A percentile compares a stretch with the other conserved stretches of the same genome.
phyloP scores from a whole-genome alignment of 176 grass and related monocot species.

The Tuctoria greenei region DNA sequence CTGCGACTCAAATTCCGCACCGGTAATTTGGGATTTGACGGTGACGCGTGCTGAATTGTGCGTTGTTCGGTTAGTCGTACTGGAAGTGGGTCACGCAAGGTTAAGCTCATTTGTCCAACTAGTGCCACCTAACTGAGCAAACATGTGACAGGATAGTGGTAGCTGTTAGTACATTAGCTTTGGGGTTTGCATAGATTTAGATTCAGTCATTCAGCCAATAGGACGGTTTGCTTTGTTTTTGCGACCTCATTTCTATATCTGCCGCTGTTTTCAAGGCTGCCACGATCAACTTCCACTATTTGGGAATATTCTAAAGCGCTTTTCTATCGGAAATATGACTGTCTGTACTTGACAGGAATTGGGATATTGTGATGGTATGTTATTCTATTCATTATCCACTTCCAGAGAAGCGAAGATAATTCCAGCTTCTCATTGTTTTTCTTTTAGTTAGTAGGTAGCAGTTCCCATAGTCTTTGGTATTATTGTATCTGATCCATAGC shows the following conservation, averaged over 20 bases:
- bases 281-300: constrained; percentile 8
- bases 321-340: constrained; percentile 1
- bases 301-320: constrained; percentile 22
- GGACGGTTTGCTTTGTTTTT: neutral
- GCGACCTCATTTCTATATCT: neutral
- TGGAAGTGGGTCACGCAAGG: neutral
- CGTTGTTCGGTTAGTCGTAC: neutral
- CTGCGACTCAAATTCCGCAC: neutral
- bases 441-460: neutral
- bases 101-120: constrained; percentile 2
- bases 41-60: constrained; percentile 9
- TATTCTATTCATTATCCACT: constrained; percentile 21
- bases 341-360: constrained; percentile 36
- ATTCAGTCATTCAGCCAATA: too few species aligned
- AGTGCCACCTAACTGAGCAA: constrained; percentile 10
- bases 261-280: constrained; percentile 20
- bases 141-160: neutral
- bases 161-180: neutral
- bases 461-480: neutral
- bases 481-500: constrained; percentile 3
- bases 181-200: constrained; percentile 13
- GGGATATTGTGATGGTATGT: constrained; percentile 10
- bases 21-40: neutral
- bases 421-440: neutral
- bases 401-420: neutral